Percentiles rank a stretch among this genome's conserved stretches.
phyloP scores from a whole-genome alignment of 2,329 filamentous ascomycete genomes.

The Alternaria sp. region DNA sequence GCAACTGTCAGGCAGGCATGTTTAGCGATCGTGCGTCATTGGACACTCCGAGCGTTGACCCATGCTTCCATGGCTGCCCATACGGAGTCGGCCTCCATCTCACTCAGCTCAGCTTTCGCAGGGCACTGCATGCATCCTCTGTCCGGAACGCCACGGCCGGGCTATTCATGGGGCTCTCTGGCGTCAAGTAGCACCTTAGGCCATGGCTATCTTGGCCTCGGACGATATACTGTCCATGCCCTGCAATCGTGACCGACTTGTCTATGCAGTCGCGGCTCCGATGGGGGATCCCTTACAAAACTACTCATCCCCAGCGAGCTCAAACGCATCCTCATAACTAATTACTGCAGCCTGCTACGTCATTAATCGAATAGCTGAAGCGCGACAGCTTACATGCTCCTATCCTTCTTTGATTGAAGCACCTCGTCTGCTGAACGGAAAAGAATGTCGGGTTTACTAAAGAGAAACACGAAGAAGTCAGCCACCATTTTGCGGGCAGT shows the following conservation, averaged over 20 bases:
- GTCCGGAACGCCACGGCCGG: slow-evolving; percentile 19
- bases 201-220: slow-evolving; percentile 32
- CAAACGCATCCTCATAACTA: slow-evolving; percentile 7
- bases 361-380: slow-evolving; percentile 7
- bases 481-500: slow-evolving; percentile 49
- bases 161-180: slow-evolving; percentile 20
- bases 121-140: slow-evolving; percentile 10
- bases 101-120: slow-evolving; percentile 19
- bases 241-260: slow-evolving; percentile 26
- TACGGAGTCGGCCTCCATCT: slow-evolving; percentile 8
- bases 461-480: slow-evolving; percentile 32
- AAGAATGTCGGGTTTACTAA: slow-evolving; percentile 32
- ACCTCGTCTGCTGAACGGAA: slow-evolving; percentile 13
- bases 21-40: neutral
- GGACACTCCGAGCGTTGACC: neutral
- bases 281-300: slow-evolving; percentile 20
- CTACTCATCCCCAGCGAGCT: slow-evolving; percentile 16
- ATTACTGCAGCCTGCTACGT: slow-evolving; percentile 10
- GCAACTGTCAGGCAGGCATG: neutral
- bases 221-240: slow-evolving; percentile 26
- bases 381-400: neutral
- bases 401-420: slow-evolving; percentile 11
- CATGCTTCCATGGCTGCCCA: neutral
- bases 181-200: slow-evolving; percentile 18
- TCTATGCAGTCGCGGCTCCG: slow-evolving; percentile 14